Evolutionary conservation across 1,284 basidiomycete genomes (phyloP), one percentile per base, ranked within the genome.

Genomic region (Sphagnurus paluster): DNA sequence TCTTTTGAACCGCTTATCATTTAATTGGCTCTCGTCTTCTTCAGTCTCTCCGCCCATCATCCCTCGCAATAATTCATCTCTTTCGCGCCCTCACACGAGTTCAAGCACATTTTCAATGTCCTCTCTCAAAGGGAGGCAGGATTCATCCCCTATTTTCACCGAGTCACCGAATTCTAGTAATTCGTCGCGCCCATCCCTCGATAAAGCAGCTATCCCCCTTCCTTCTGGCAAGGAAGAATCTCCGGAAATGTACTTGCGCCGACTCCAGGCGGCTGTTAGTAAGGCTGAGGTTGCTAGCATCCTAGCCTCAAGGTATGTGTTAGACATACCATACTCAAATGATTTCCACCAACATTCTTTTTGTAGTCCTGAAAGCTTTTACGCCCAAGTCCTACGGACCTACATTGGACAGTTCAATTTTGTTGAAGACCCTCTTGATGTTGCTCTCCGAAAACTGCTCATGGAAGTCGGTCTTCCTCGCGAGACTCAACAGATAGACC

Each of bases 401-500:
- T 95, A 90, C 65, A 81, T 99, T 59, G 71, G 71, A 36, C 78
- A 79, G 33, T 98, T 98, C 65, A 79, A 88, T 56, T 98, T 98
- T 62, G 68, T 70, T 11, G 76, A 80, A 39, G 86, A 91, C 56
- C 88, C 97, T 9, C 76, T 99, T 34, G 97, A 99, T 62, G 84
- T 99, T 32, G 92, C 97, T 4, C 69, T 99, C 37, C 87, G 97
- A 25, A 87, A 86, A 59, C 66, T 99, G 45, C 77, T 99, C 28
- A 93, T 98, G 89, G 84, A 93, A 56, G 82, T 97, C 38, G 84
- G 88, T 41, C 76, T 99, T 39, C 96, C 96, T 3, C 80, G 86
- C 51, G 96, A 99, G 72, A 98, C 96, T 0, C 97, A 99, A 64
- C 96, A 99, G 68, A 99, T 99, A 51, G 97, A 99, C 66, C 81